Evolutionary conservation across 306 rosid species (phyloP), one percentile per base, ranked within the genome.

Genomic region (Quercus wislizeni): DNA sequence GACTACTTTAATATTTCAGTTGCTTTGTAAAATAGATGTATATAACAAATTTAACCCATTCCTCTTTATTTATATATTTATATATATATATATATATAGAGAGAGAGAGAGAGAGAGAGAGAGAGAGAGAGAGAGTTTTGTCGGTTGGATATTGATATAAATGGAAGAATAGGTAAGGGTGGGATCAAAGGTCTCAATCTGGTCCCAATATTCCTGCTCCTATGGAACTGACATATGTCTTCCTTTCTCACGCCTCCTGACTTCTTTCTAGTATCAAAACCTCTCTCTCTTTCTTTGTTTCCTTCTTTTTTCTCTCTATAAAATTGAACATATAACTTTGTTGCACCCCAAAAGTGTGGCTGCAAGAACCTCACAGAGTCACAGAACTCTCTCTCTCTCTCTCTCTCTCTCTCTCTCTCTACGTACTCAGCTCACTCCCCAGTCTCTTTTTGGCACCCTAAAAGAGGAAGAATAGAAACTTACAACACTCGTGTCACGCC

Each of bases 241-340:
- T 84, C 89, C 90, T 80, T 91, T 91, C 91, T 89, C 94, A 91
- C 92, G 91, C 97, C 91, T 86, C 84, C 89, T 84, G 76, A 56
- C 79, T 78, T 12, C 74, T 55, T 71, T 55, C 55, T 20, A 21
- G 12, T 57, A 30, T 74, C 38, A 33, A 19, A 33, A 49, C 54
- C 14, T 49, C 54, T 10, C 14, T 49, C 54, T 49, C 54, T 11
- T 49, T 49, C 54, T 49, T 13, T 49, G 46, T 35, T 20, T 46
- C 28, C 38, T 15, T 31, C 13, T 70, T 84, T 84, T 79, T 84
- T 76, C 67, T 76, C 80, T 78, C 71, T 69, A 27, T 74, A 27
- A 82, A 76, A 82, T 70, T 84, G 79, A 88, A 77, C 88, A 88
- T 65, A 75, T 25, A 75, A 88, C 86, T 86, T 87, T 89, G 83